Conservation (phyloP, 164 flowering plant genomes). For the Tetracentron sinense region DNA sequence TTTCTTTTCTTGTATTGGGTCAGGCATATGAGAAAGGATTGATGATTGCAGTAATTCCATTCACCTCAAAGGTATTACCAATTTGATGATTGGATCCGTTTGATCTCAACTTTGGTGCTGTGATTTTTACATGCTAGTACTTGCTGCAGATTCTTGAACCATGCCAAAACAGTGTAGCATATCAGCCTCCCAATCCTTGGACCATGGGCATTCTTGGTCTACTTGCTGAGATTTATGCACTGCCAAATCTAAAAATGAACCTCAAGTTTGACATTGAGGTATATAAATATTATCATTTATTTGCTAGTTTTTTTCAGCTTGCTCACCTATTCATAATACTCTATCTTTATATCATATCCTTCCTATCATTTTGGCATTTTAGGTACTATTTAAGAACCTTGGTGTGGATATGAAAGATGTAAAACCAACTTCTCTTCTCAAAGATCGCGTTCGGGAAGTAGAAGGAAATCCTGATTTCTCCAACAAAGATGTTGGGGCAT, state of each 20-base stretch:
- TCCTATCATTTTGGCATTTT: slow-evolving; percentile 15
- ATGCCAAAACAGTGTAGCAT: slow-evolving; percentile 83
- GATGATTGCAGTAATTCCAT: slow-evolving; percentile 98
- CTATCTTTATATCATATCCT: neutral
- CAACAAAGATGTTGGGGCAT: slow-evolving; percentile 66
- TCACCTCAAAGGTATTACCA: slow-evolving; percentile 85
- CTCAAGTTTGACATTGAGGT: slow-evolving; percentile 99
- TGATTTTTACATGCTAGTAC: slow-evolving; percentile 7
- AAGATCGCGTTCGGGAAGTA: slow-evolving; percentile 70
- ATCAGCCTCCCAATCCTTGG: slow-evolving; percentile 98
- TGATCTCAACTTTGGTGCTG: neutral
- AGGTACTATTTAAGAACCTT: slow-evolving; percentile 90
- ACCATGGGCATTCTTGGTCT: slow-evolving; percentile 91
- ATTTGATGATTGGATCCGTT: slow-evolving; percentile 4
- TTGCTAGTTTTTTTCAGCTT: neutral
- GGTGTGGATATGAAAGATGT: slow-evolving; percentile 86
- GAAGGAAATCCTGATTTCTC: slow-evolving; percentile 99
- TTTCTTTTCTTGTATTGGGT: slow-evolving; percentile 4
- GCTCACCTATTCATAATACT: neutral
- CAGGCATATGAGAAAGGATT: slow-evolving; percentile 96
- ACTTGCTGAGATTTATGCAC: slow-evolving; percentile 85
- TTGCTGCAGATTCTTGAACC: slow-evolving; percentile 73
- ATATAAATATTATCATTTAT: neutral
- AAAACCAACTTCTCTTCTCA: slow-evolving; percentile 75
- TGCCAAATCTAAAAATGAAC: slow-evolving; percentile 97